phyloP scores from a whole-genome alignment of 1,139 yeast genomes.

The Geotrichum restrictum region DNA sequence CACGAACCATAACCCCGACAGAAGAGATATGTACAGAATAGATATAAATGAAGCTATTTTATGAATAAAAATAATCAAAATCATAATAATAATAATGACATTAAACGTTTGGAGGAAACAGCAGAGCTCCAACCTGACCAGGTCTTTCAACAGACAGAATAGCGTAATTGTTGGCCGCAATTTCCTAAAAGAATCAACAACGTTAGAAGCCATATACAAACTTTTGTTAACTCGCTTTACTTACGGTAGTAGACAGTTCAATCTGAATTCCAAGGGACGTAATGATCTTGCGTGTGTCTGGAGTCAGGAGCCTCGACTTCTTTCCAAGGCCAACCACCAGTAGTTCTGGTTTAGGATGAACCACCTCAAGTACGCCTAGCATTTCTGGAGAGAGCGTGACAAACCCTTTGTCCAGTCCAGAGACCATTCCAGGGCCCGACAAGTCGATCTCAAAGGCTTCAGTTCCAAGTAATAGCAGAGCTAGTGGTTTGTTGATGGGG shows the following conservation, averaged over 20 bases:
- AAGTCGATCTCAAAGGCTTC: conserved; percentile 63
- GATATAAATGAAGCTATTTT: neutral
- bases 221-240: too few species aligned
- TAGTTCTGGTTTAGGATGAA: conserved; percentile 77
- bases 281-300: conserved; percentile 48
- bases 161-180: conserved; percentile 70
- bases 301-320: conserved; percentile 59
- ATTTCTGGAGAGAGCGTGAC: conserved; percentile 40
- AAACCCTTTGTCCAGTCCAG: conserved; percentile 38
- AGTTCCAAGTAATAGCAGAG: conserved; percentile 56
- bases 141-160: conserved; percentile 78
- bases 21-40: neutral
- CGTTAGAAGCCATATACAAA: too few species aligned
- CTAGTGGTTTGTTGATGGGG: conserved; percentile 45
- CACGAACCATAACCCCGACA: conserved; percentile 3
- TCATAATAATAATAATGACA: neutral
- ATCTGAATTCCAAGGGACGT: conserved; percentile 60
- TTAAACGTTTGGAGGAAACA: conserved; percentile 66
- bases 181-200: conserved; percentile 35
- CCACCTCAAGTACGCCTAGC: conserved; percentile 50
- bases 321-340: conserved; percentile 67
- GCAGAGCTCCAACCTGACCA: conserved; percentile 60
- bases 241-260: conserved; percentile 59
- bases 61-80: neutral
- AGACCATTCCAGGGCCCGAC: conserved; percentile 24